These are phyloP conservation scores for Vitis rotundifolia DNA, from an alignment of 164 flowering plant species.

Conservation along the genomic window DNA sequence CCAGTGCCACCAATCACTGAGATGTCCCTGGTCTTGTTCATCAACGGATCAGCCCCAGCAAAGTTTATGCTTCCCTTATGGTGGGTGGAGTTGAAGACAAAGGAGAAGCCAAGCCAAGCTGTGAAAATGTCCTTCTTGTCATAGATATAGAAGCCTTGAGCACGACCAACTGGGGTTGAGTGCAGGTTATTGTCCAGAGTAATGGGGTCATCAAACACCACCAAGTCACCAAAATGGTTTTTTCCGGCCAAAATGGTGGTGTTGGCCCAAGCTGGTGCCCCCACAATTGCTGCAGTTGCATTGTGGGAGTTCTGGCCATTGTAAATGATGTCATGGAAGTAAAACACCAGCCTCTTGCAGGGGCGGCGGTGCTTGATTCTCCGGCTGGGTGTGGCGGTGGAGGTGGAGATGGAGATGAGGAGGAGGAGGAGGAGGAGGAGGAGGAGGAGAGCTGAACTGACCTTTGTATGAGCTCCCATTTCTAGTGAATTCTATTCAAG, in stretches of 20 bases:
- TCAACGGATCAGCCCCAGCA: conserved; percentile 38
- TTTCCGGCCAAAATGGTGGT: conserved; percentile 40
- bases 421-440: background rate
- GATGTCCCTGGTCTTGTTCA: conserved; percentile 30
- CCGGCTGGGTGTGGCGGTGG: background rate
- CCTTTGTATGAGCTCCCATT: too few relatives aligned
- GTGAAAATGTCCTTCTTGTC: conserved; percentile 30
- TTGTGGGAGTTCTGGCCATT: conserved; percentile 57
- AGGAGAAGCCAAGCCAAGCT: conserved; percentile 40
- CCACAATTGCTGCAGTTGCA: conserved; percentile 71
- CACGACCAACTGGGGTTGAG: conserved; percentile 32
- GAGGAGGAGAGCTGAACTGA: too few relatives aligned
- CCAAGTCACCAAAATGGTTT: conserved; percentile 36
- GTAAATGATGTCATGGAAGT: conserved; percentile 75
- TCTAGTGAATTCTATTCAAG: too few relatives aligned
- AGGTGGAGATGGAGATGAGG: conserved; percentile 7
- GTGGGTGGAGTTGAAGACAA: conserved; percentile 39
- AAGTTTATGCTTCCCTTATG: conserved; percentile 36
- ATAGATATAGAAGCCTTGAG: conserved; percentile 45
- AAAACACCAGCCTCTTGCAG: conserved; percentile 53
- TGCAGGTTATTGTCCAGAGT: conserved; percentile 35
- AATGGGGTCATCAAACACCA: conserved; percentile 37
- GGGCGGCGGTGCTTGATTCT: conserved; percentile 30
- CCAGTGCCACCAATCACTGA: conserved; percentile 47
- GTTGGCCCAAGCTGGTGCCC: conserved; percentile 65